A percentile compares a stretch with the other conserved stretches of the same genome.
phyloP scores from a whole-genome alignment of 345 rosid species.

The Populus simonii region DNA sequence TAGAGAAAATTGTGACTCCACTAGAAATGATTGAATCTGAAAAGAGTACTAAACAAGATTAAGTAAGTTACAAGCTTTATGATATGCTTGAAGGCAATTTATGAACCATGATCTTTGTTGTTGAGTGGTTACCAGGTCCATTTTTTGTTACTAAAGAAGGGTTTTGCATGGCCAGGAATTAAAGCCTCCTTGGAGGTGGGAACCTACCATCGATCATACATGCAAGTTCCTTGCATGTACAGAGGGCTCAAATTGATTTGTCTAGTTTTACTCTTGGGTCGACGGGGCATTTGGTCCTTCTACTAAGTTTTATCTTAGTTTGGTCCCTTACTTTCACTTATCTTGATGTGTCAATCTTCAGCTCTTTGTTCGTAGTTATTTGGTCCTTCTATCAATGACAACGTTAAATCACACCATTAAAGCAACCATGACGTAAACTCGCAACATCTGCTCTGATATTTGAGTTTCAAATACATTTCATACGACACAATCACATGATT shows the following conservation, averaged over 20 bases:
- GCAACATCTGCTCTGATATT: no score
- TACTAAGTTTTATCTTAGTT: background rate
- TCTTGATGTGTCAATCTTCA: background rate
- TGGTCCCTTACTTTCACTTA: background rate
- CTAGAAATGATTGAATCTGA: background rate
- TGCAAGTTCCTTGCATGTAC: background rate
- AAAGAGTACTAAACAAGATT: slow-evolving; percentile 12
- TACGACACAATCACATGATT: no score
- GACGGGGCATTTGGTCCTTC: background rate
- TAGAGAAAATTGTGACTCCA: slow-evolving; percentile 2
- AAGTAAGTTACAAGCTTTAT: slow-evolving; percentile 26
- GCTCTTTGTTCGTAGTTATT: background rate
- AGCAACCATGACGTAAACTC: no score
- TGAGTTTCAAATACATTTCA: no score
- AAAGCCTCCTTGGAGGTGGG: slow-evolving; percentile 33
- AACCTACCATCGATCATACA: slow-evolving; percentile 13
- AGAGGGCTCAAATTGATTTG: background rate
- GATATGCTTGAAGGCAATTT: slow-evolving; percentile 23
- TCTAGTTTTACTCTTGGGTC: no score
- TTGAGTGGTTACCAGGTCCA: slow-evolving; percentile 17
- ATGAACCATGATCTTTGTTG: slow-evolving; percentile 23
- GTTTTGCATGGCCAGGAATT: slow-evolving; percentile 53
- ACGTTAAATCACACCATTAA: background rate
- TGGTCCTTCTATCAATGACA: background rate
- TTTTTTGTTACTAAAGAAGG: background rate